Evolutionary conservation across 768 basidiomycete species (phyloP), one percentile per base, ranked within the genome.

Genomic region (Sutorius australiensis): DNA sequence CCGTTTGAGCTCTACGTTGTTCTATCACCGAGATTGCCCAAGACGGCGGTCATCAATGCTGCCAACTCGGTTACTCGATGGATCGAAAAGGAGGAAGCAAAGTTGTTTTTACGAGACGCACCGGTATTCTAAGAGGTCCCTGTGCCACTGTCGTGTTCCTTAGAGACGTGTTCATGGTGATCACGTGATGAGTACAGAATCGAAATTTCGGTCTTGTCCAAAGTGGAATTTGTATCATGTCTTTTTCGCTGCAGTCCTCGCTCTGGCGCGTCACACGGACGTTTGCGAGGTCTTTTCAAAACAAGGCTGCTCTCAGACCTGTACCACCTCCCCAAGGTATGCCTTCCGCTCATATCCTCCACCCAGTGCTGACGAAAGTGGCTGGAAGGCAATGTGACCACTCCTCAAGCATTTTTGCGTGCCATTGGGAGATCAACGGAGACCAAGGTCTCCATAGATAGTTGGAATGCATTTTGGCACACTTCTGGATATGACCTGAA

Each of bases 1-100:
- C 86, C 87, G 0, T 98, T 97, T 64, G 97, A 98, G 68, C 72
- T 98, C 14, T 98, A 97, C 65, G 71, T 95, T 46, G 77, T 88
- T 0, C 67, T 95, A 13, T 90, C 92, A 1, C 89, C 92, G 10
- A 77, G 80, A 44, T 65, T 98, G 48, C 91, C 95, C 6, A 98
- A 98, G 77, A 86, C 84, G 46, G 92, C 89, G 0, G 86, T 83
- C 1, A 85, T 98, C 13, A 82, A 85, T 12, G 89, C 93, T 5
- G 97, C 95, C 8, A 95, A 98, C 66, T 79, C 86, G 1, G 87
- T 98, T 24, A 85, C 86, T 19, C 76, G 86, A 14, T 99, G 95
- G 95, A 85, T 97, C 6, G 87, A 89, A 77, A 87, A 84, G 60
- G 91, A 97, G 63, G 95, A 97, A 68, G 72, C 72, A 6, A 77